phyloP scores from a whole-genome alignment of 2,329 filamentous ascomycete genomes.

The Nemania sp. region DNA sequence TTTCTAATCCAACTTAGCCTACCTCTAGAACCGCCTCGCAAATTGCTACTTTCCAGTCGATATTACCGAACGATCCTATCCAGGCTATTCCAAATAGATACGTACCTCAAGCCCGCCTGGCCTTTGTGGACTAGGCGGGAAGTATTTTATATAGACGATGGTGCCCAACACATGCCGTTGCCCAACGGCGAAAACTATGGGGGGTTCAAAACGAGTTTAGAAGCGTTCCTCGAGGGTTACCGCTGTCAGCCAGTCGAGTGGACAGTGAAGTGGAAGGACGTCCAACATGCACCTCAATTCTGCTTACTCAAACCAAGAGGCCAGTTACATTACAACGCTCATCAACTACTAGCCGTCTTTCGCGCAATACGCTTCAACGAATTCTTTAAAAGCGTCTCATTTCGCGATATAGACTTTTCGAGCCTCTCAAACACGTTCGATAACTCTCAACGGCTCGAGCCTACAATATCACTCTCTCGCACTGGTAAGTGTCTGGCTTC shows the following conservation, averaged over 20 bases:
- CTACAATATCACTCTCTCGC: constrained; percentile 64
- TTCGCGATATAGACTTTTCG: constrained; percentile 64
- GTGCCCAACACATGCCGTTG: constrained; percentile 65
- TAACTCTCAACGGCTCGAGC: constrained; percentile 58
- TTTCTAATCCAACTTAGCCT: constrained; percentile 49
- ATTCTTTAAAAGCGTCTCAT: constrained; percentile 69
- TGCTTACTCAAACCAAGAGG: constrained; percentile 60
- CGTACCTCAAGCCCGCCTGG: constrained; percentile 69
- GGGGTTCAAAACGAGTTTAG: constrained; percentile 65
- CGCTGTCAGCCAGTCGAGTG: constrained; percentile 63
- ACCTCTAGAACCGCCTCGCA: constrained; percentile 58
- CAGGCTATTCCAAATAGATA: constrained; percentile 65
- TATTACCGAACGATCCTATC: constrained; percentile 67
- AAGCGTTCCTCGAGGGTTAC: constrained; percentile 67
- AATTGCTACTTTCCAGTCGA: constrained; percentile 65
- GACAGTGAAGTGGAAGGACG: constrained; percentile 62
- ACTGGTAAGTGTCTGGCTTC: constrained; percentile 57
- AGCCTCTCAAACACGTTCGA: constrained; percentile 58
- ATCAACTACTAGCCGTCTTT: constrained; percentile 68
- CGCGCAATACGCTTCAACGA: constrained; percentile 69
- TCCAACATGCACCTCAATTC: constrained; percentile 63
- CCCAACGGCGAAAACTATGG: constrained; percentile 68
- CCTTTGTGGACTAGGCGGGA: constrained; percentile 65
- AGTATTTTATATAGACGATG: constrained; percentile 65
- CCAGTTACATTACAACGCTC: constrained; percentile 57